These are phyloP conservation scores for Kwoniella sp. DNA, from an alignment of 768 basidiomycete genomes.

Conservation along the genomic window DNA sequence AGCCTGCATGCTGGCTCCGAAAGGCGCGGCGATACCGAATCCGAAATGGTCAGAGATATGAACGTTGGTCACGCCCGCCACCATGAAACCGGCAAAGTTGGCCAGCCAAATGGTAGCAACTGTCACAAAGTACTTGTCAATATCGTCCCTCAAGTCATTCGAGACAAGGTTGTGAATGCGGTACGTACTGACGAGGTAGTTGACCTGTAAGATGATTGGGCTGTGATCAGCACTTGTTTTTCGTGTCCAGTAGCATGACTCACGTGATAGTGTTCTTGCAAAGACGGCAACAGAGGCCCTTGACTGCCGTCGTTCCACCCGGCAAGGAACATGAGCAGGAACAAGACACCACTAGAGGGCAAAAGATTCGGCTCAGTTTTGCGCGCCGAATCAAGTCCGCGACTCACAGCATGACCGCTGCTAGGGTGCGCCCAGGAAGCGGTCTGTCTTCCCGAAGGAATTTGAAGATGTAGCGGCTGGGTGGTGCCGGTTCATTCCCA, in stretches of 20 bases:
- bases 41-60: slow-evolving; percentile 51
- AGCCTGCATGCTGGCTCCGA: slow-evolving; percentile 29
- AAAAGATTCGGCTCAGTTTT: not conserved
- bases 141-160: no score
- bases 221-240: not conserved
- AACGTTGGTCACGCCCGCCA: slow-evolving; percentile 56
- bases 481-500: not conserved
- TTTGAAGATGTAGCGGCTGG: slow-evolving; percentile 9
- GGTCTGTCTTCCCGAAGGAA: slow-evolving; percentile 16
- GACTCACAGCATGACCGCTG: slow-evolving; percentile 24
- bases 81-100: slow-evolving; percentile 53
- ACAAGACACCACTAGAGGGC: slow-evolving; percentile 21
- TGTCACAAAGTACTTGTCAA: not conserved
- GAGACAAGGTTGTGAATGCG: not conserved
- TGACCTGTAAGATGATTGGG: slow-evolving; percentile 14
- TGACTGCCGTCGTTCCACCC: slow-evolving; percentile 77
- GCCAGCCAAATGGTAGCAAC: slow-evolving; percentile 64
- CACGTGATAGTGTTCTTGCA: slow-evolving; percentile 60
- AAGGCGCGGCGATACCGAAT: slow-evolving; percentile 39
- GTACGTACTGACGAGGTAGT: slow-evolving; percentile 36
- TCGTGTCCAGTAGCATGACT: slow-evolving; percentile 1
- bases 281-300: slow-evolving; percentile 69
- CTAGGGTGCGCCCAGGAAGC: slow-evolving; percentile 10
- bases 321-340: slow-evolving; percentile 35
- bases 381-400: no score